Percentiles rank a stretch among this genome's conserved stretches.
Evolutionary conservation across 148 eudicot genomes (phyloP).

Genomic region (Dianthus caryophyllus): DNA sequence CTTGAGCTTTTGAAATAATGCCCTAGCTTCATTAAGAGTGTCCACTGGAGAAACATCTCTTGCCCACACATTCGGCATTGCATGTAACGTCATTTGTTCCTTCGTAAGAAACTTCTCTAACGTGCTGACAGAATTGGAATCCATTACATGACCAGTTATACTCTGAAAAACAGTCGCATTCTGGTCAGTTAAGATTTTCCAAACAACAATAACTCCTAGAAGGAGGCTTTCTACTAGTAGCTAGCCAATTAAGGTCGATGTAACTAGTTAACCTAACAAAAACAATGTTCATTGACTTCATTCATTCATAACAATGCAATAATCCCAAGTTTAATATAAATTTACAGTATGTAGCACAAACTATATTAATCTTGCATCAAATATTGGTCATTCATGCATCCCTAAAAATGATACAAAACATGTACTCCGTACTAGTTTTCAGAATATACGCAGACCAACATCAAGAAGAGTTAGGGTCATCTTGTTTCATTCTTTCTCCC

Average conservation of each 20-base stretch:
- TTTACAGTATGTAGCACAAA: too few relatives aligned
- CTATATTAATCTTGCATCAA: too few relatives aligned
- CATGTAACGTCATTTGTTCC: slow-evolving; percentile 50
- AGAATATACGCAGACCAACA: too few relatives aligned
- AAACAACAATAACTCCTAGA: neutral
- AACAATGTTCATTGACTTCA: neutral
- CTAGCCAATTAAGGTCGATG: neutral
- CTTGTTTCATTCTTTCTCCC: too few relatives aligned
- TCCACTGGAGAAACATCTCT: slow-evolving; percentile 43
- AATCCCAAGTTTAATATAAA: too few relatives aligned
- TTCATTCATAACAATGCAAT: neutral
- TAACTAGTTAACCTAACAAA: too few relatives aligned
- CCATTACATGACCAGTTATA: slow-evolving; percentile 54
- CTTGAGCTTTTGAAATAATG: slow-evolving; percentile 37
- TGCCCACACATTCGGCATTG: slow-evolving; percentile 65
- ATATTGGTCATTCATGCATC: too few relatives aligned
- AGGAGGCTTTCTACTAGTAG: neutral
- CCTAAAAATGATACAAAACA: too few relatives aligned
- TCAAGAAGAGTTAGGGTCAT: too few relatives aligned
- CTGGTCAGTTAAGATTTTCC: neutral
- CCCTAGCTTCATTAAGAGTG: slow-evolving; percentile 61
- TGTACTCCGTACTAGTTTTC: too few relatives aligned
- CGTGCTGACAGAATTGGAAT: slow-evolving; percentile 28
- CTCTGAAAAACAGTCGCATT: slow-evolving; percentile 37
- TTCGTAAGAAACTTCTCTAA: slow-evolving; percentile 44